Conservation (phyloP, 768 basidiomycete genomes). For the Filobasidium wieringae region DNA sequence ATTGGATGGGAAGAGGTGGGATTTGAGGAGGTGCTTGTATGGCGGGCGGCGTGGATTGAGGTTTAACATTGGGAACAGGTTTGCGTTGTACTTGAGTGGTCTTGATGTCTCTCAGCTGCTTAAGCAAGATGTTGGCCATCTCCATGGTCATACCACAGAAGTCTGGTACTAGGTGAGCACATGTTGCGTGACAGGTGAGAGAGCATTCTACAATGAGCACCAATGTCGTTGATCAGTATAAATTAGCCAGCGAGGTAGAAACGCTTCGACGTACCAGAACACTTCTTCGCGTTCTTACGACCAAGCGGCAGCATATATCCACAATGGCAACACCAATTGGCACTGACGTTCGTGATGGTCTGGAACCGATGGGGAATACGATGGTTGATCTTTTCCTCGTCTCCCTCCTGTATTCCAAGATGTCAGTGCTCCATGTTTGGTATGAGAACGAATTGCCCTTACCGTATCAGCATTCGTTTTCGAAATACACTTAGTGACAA, state of each 20-base stretch:
- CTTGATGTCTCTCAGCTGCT: conserved; percentile 85
- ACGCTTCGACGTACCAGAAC: conserved; percentile 45
- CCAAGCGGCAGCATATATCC: conserved; percentile 96
- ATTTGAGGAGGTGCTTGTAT: conserved; percentile 8
- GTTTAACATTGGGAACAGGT: conserved; percentile 18
- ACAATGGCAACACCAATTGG: conserved; percentile 99
- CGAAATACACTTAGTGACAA: conserved; percentile 97
- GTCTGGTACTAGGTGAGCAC: conserved; percentile 95
- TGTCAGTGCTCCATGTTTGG: not conserved
- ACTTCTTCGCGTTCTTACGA: conserved; percentile 89
- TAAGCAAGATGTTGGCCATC: conserved; percentile 83
- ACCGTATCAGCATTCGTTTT: conserved; percentile 83
- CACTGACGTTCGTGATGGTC: conserved; percentile 87
- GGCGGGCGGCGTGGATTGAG: conserved; percentile 19
- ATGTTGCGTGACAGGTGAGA: conserved; percentile 92
- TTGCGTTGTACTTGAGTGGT: conserved; percentile 38
- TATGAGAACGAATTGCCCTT: conserved; percentile 29
- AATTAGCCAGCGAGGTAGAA: not conserved
- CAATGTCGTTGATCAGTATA: not conserved
- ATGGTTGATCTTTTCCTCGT: conserved; percentile 98
- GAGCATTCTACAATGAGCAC: conserved; percentile 55
- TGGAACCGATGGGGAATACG: conserved; percentile 98
- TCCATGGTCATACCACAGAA: conserved; percentile 99
- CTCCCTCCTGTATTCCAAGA: conserved; percentile 66
- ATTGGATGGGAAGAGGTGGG: conserved; percentile 14